These are phyloP conservation scores for Oleoguttula mirabilis DNA, from an alignment of 495 filamentous ascomycete genomes.

Conservation along the genomic window DNA sequence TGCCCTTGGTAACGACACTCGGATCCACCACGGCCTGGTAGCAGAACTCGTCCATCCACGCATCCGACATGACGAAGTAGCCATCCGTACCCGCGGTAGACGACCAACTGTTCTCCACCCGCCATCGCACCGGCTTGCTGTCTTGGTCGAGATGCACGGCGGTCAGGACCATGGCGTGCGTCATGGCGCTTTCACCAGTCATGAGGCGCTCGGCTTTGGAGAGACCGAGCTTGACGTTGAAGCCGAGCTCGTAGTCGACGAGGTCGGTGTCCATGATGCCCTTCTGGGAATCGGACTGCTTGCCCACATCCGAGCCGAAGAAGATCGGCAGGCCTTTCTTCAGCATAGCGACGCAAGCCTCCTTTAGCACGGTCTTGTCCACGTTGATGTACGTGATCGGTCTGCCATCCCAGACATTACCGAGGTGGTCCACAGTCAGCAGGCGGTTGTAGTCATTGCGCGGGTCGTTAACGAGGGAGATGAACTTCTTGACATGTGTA, in stretches of 20 bases:
- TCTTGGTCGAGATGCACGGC: conserved; percentile 62
- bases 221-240: conserved; percentile 59
- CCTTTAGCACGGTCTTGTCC: conserved; percentile 56
- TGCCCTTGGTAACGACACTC: conserved; percentile 48
- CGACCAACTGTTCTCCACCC: conserved; percentile 81
- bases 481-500: conserved; percentile 45
- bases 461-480: conserved; percentile 76
- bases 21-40: conserved; percentile 83
- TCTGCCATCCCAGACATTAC: conserved; percentile 62
- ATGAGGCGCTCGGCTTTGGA: conserved; percentile 59
- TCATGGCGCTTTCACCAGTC: conserved; percentile 68
- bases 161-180: conserved; percentile 83
- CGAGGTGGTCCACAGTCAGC: conserved; percentile 63
- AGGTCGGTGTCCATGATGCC: conserved; percentile 68
- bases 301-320: conserved; percentile 80
- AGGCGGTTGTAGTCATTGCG: conserved; percentile 57
- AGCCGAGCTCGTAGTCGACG: conserved; percentile 56
- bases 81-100: conserved; percentile 52
- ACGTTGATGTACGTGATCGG: conserved; percentile 73
- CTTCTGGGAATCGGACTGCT: conserved; percentile 49
- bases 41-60: conserved; percentile 77
- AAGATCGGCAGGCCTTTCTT: conserved; percentile 65
- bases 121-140: conserved; percentile 56
- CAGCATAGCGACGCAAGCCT: conserved; percentile 63
- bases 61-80: conserved; percentile 78